Base-by-base conservation (phyloP, 345 rosid species). In the Erysimum cheiranthoides region DNA sequence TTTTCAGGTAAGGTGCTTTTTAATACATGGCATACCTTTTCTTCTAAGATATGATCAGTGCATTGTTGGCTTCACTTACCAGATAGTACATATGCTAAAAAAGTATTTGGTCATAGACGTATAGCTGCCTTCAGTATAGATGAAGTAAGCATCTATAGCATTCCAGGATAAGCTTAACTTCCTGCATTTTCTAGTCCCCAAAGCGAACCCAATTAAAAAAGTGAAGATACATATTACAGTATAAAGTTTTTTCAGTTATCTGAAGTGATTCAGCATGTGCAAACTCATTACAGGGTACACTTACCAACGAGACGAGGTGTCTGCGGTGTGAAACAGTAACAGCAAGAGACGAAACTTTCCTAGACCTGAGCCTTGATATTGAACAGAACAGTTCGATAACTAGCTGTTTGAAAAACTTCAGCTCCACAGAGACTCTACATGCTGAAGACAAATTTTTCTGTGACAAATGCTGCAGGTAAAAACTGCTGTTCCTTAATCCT, bases 371-470 rank as follows among this genome's bases (percentile, higher is more conserved):
- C 84, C 93, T 94, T 81, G 98, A 94, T 80, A 89, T 94, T 79
- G 97, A 94, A 73, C 98, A 94, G 75, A 94, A 94, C 81, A 94
- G 95, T 75, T 94, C 97, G 3, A 90, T 94, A 82, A 92, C 97
- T 68, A 92, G 97, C 86, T 90, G 98, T 79, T 80, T 94, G 86
- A 94, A 94, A 72, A 92, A 92, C 79, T 94, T 94, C 78, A 88
- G 97, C 80, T 94, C 98, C 62, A 94, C 98, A 7, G 98, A 94
- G 82, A 92, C 97, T 47, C 77, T 94, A 66, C 88, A 94, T 61
- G 88, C 96, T 0, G 98, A 94, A 82, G 97, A 94, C 82, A 92
- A 94, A 73, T 92, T 94, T 70, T 94, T 94, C 85, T 92, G 96
- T 81, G 98, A 94, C 84, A 88, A 90, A 71, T 90, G 98, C 86